Base-by-base conservation (phyloP, 192 early-diverging fungal genomes). In the Coemansia reversa region DNA sequence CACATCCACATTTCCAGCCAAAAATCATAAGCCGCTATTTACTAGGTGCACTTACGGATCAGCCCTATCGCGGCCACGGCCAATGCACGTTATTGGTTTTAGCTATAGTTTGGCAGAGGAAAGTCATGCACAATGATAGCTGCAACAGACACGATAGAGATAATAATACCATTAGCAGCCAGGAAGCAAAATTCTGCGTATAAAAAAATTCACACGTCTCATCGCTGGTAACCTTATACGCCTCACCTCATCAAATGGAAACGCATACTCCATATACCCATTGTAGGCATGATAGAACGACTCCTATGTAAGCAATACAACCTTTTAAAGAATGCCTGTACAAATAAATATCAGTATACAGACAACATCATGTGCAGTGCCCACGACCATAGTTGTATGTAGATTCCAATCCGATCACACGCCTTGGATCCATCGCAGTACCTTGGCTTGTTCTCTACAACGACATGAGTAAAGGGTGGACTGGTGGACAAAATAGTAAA, bases 211-310 rank as follows among this genome's bases (percentile, higher is more conserved):
- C 35, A 24, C 45, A 22, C 19, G 12, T 58, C 11, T 5, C 25
- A 3, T 27, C 12, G 29, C 29, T 3, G 51, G 3, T 18, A 29
- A 9, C 25, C 28, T 18, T 29, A 54, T 47, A 32, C 19, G 18
- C 1, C 67, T 58, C 58, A 69, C 67, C 61, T 97, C 94, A 70
- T 98, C 96, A 33, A 84, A 76, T 3, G 96, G 96, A 77, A 90
- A 98, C 2, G 90, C 96, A 62, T 92, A 65, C 49, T 86, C 62
- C 84, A 94, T 87, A 66, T 96, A 96, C 4, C 83, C 87, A 39
- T 88, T 66, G 68, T 86, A 95, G 16, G 90, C 90, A 73, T 93
- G 91, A 83, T 84, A 76, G 55, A 93, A 91, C 80, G 91, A 61
- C 19, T 72, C 70, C 67, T 69, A 70, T 39, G 45, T 23, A 22